A percentile compares a stretch with the other conserved stretches of the same genome.
phyloP scores from a whole-genome alignment of 176 grass and related monocot species.

The Sorghum bicolor region DNA sequence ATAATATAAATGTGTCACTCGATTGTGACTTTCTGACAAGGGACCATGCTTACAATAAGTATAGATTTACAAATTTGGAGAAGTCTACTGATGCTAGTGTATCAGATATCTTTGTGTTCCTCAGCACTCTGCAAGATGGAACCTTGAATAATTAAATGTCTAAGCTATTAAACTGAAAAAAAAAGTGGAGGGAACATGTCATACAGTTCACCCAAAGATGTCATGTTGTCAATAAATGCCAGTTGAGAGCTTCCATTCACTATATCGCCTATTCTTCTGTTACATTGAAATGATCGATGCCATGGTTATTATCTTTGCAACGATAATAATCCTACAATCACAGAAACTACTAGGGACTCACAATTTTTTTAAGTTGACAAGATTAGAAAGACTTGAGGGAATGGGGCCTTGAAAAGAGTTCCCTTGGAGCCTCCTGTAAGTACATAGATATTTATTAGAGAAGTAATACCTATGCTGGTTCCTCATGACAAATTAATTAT shows the following conservation, averaged over 20 bases:
- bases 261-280: conserved; percentile 70
- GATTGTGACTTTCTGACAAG: background rate
- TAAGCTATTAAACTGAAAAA: background rate
- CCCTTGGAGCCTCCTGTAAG: conserved; percentile 76
- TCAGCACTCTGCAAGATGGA: conserved; percentile 59
- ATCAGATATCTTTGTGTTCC: conserved; percentile 74
- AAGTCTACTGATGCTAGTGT: conserved; percentile 57
- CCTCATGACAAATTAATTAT: background rate
- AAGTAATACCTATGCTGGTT: background rate
- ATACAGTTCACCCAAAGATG: conserved; percentile 65
- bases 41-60: conserved; percentile 41
- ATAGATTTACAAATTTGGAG: conserved; percentile 45
- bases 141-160: conserved; percentile 15
- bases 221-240: conserved; percentile 58
- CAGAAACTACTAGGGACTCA: conserved; percentile 38
- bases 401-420: conserved; percentile 87
- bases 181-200: background rate
- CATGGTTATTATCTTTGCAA: conserved; percentile 9
- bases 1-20: background rate
- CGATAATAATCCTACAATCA: background rate
- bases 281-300: conserved; percentile 23
- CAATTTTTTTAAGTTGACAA: conserved; percentile 59
- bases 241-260: conserved; percentile 68
- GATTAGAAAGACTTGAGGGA: conserved; percentile 70
- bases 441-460: conserved; percentile 19